phyloP scores from a whole-genome alignment of 495 filamentous ascomycete genomes.

The Aspergillus baeticus region DNA sequence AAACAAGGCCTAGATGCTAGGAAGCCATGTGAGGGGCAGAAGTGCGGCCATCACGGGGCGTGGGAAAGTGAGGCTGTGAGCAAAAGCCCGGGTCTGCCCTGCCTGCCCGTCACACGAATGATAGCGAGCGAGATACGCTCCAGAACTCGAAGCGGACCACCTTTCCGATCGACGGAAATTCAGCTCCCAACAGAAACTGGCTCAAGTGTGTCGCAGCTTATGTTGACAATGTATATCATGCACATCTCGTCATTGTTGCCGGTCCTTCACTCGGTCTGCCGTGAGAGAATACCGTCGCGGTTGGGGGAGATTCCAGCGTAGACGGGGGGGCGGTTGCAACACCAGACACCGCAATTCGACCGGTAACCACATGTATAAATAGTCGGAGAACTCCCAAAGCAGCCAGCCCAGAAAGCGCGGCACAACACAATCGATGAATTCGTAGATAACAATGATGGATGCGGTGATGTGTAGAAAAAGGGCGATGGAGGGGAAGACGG shows the following conservation, averaged over 20 bases:
- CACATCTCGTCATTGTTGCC: slow-evolving; percentile 2
- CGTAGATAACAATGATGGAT: slow-evolving; percentile 1
- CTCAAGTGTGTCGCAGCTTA: slow-evolving; percentile 9
- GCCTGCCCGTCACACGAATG: slow-evolving; percentile 11
- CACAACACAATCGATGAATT: not conserved
- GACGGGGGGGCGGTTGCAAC: slow-evolving; percentile 11
- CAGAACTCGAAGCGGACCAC: not conserved
- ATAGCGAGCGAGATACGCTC: slow-evolving; percentile 5
- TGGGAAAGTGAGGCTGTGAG: slow-evolving; percentile 25
- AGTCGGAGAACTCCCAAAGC: not conserved
- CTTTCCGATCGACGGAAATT: not conserved
- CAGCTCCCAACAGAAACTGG: not conserved
- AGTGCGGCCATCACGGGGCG: slow-evolving; percentile 20
- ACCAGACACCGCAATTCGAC: slow-evolving; percentile 14
- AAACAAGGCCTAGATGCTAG: not conserved
- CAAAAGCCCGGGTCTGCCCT: slow-evolving; percentile 14
- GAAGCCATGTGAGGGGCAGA: slow-evolving; percentile 18
- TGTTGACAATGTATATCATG: slow-evolving; percentile 6
- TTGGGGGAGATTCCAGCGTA: slow-evolving; percentile 18
- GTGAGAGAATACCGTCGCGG: slow-evolving; percentile 20
- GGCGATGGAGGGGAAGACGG: slow-evolving; percentile 19
- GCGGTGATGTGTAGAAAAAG: slow-evolving; percentile 11
- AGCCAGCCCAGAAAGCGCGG: not conserved
- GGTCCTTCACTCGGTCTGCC: slow-evolving; percentile 19
- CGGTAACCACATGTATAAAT: slow-evolving; percentile 3